Evolutionary conservation across 2,329 filamentous ascomycete species (phyloP).

Genomic region (Aspergillus jensenii): DNA sequence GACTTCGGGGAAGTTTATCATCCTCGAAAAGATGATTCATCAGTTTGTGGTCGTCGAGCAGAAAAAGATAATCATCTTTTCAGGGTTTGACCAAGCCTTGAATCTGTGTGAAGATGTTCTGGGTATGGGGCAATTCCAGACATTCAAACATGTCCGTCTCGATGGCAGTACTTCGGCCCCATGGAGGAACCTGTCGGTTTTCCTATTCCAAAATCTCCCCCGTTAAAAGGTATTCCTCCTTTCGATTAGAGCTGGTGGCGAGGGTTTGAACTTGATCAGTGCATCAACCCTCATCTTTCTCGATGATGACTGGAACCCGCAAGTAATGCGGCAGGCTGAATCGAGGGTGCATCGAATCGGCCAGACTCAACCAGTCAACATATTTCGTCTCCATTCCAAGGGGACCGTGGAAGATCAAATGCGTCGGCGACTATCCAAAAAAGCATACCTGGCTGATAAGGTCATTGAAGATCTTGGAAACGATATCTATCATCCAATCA

Average conservation of each 20-base stretch:
- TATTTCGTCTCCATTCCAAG: conserved; percentile 58
- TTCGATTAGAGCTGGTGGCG: conserved; percentile 56
- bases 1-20: conserved; percentile 57
- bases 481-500: not conserved
- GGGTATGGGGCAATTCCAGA: conserved; percentile 41
- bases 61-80: conserved; percentile 57
- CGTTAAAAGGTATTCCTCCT: conserved; percentile 56
- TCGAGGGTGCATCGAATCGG: conserved; percentile 57
- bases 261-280: conserved; percentile 56
- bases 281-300: conserved; percentile 58
- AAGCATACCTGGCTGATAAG: conserved; percentile 61
- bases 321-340: conserved; percentile 55
- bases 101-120: conserved; percentile 55
- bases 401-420: conserved; percentile 61
- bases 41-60: conserved; percentile 22
- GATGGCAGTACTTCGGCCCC: conserved; percentile 53
- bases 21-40: conserved; percentile 48
- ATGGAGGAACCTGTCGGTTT: conserved; percentile 52
- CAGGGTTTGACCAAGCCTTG: conserved; percentile 53
- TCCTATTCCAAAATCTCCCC: conserved; percentile 52
- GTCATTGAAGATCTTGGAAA: conserved; percentile 50
- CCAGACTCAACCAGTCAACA: conserved; percentile 53
- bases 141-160: conserved; percentile 50
- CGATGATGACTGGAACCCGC: conserved; percentile 58
- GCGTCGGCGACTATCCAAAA: conserved; percentile 59